Evolutionary conservation across 2,329 filamentous ascomycete species (phyloP).

Genomic region (Neofusicoccum umdonicola): DNA sequence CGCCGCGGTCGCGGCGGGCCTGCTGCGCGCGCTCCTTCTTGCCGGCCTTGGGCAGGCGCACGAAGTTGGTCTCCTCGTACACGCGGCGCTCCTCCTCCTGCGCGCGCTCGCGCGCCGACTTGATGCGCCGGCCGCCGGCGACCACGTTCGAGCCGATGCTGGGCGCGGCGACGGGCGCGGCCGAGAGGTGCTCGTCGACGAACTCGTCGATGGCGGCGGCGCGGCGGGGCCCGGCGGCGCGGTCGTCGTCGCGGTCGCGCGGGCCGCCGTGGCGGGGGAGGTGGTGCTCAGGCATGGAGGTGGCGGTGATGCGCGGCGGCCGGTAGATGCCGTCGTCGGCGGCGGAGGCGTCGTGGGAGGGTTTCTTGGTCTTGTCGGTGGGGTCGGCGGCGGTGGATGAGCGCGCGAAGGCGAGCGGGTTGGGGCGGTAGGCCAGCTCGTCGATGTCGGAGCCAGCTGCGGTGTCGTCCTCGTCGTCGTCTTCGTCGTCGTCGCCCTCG

Average conservation of each 20-base stretch:
- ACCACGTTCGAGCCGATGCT: conserved; percentile 90
- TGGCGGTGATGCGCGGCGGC: conserved; percentile 83
- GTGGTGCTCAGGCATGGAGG: conserved; percentile 63
- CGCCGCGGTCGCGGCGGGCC: conserved; percentile 39
- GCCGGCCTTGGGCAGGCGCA: conserved; percentile 77
- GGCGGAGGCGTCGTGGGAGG: conserved; percentile 29
- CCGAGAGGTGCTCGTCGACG: conserved; percentile 77
- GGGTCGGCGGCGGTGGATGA: conserved; percentile 22
- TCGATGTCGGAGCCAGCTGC: conserved; percentile 51
- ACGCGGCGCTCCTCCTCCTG: conserved; percentile 74
- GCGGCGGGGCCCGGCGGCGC: conserved; percentile 62
- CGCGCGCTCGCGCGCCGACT: conserved; percentile 72
- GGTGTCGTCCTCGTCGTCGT: conserved; percentile 38
- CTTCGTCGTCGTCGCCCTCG: conserved; percentile 29
- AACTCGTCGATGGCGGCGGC: conserved; percentile 92
- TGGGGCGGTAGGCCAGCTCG: conserved; percentile 63
- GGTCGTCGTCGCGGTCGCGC: conserved; percentile 59
- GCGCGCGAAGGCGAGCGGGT: conserved; percentile 48
- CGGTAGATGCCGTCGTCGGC: conserved; percentile 72
- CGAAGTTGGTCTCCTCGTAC: conserved; percentile 92
- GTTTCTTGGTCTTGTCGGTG: conserved; percentile 24
- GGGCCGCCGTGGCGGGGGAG: conserved; percentile 40
- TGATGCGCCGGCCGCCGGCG: conserved; percentile 72
- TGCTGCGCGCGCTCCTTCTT: conserved; percentile 81
- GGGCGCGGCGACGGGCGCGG: conserved; percentile 77